Percentiles rank a stretch among this genome's conserved stretches.
phyloP scores from a whole-genome alignment of 345 rosid species.

The Camelina laxa region DNA sequence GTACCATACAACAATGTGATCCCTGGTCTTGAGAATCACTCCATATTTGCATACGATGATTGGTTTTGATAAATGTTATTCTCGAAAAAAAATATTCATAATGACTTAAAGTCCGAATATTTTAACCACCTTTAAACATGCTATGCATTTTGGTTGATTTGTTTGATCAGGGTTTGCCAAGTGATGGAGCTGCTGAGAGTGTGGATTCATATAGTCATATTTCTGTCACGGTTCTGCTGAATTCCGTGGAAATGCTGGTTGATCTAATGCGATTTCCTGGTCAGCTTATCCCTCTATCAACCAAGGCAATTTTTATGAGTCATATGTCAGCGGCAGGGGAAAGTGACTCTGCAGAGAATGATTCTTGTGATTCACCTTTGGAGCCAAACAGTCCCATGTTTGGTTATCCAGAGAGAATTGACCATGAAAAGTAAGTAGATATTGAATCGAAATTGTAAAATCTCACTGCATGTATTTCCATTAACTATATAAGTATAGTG shows the following conservation, averaged over 20 bases:
- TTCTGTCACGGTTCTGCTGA: conserved; percentile 83
- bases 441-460: conserved; percentile 9
- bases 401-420: conserved; percentile 39
- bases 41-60: conserved; percentile 21
- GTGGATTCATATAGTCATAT: conserved; percentile 80
- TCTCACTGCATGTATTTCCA: conserved; percentile 30
- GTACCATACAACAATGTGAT: conserved; percentile 17
- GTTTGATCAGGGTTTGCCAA: conserved; percentile 79
- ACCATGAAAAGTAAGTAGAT: conserved; percentile 42
- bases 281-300: conserved; percentile 80
- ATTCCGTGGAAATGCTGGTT: conserved; percentile 87
- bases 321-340: conserved; percentile 96
- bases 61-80: conserved; percentile 21
- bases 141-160: conserved; percentile 19
- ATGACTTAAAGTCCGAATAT: conserved; percentile 26
- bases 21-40: conserved; percentile 6
- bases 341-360: conserved; percentile 99
- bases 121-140: conserved; percentile 19
- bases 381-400: conserved; percentile 94
- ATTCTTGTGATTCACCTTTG: conserved; percentile 97
- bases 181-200: conserved; percentile 81
- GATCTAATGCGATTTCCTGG: conserved; percentile 99
- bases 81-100: conserved; percentile 12
- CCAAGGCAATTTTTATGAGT: conserved; percentile 85
- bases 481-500: neutral